Base-by-base conservation (phyloP, 495 filamentous ascomycete genomes). In the Aspergillus leporis region DNA sequence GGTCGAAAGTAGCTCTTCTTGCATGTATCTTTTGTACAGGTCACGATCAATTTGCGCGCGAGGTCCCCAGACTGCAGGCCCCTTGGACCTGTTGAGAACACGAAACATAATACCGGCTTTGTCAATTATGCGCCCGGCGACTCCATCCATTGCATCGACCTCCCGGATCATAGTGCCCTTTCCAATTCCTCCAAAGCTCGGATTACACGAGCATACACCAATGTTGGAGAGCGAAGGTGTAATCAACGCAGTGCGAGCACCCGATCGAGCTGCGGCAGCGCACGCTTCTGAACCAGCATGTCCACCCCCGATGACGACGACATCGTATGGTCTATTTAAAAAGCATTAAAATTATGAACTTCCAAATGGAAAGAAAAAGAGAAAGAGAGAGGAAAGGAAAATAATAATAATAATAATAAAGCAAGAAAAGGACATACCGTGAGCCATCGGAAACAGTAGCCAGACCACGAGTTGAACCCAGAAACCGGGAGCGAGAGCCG, bases 111-210 rank as follows among this genome's bases (percentile, higher is more conserved):
- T 80, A 16, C 93, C 94, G 22, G 94, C 90, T 73, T 93, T 96
- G 71, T 98, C 94, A 41, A 96, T 89, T 28, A 97, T 90, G 10
- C 91, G 83, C 2, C 92, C 93, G 0, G 89, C 88, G 10, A 98
- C 81, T 2, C 94, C 94, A 70, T 98, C 94, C 64, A 98, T 83
- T 0, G 94, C 95, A 76, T 98, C 94, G 30, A 98, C 87, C 71
- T 98, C 94, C 3, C 93, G 87, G 34, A 98, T 78, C 82, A 98
- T 98, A 16, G 90, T 97, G 10, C 94, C 94, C 73, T 98, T 98
- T n/a, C 94, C 94, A 64, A 98, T 98, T 32, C 94, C 94, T 48
- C 94, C 94, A 70, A 98, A 96, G 57, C 90, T 94, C 28, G 94
- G 94, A 73, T 98, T 98, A 78, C 94, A 98, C 52, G 93, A 97